Evolutionary conservation across 352 stramenopile genomes (phyloP), one percentile per base, ranked within the genome.

Genomic region (Globisporangium carolinianum): DNA sequence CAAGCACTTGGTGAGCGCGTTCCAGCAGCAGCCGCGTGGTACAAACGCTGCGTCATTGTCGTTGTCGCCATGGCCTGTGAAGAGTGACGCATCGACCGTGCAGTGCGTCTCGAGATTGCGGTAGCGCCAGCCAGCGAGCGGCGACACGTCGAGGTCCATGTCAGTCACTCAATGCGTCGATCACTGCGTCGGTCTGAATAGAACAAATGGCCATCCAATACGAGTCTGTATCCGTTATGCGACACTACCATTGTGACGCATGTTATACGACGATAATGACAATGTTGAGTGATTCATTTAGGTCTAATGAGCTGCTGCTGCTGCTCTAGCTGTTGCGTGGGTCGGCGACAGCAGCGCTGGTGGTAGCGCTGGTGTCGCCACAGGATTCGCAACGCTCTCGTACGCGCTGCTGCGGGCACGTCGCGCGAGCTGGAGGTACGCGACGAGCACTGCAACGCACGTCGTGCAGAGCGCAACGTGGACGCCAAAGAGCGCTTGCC

Each of bases 1-100:
- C 9, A 89, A 39, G 42, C 66, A 69, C 15, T 65, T 68, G 0
- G 78, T 82, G n/a, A 86, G 51, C 3, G 71, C 57, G 35, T 83
- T 84, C 66, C 73, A 86, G 56, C 73, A 83, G 43, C 67, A 69
- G 45, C 74, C 74, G 41, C 69, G 74, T 51, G 24, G 24, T 32
- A 53, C 67, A 4, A 55, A 57, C 2, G 65, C 37, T 8, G 47
- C 12, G 7, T 32, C 24, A 55, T n/a, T 51, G 17, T 38, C 55
- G 42, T 18, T 51, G 11, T 18, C 53, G 17, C 6, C 39, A 57
- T n/a, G 51, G 24, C 51, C 3, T 8, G 10, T 47, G 48, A 66
- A 61, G 38, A 57, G 45, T 11, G 65, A 52, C 38, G 46, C 65
- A 51, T 71, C 58, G 6, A 68, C 39, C 15, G 4, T 10, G 36